Evolutionary conservation across 129 eudicot genomes (phyloP), one percentile per base, ranked within the genome.

Genomic region (Cynara cardunculus): DNA sequence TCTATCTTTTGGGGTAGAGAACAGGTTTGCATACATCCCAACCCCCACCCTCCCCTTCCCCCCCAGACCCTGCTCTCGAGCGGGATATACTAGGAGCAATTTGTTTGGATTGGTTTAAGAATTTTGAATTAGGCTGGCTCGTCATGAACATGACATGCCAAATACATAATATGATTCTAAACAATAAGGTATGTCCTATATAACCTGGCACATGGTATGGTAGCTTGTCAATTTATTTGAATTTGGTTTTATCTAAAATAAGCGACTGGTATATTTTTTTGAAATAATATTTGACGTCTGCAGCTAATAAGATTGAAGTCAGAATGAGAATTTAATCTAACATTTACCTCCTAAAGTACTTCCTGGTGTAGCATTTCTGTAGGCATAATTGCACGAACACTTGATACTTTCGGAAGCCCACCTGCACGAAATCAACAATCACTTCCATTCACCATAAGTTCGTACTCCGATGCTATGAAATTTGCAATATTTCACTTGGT

Each of bases 341-440:
- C 19, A 46, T 56, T 70, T 71, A 96, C 99, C 99, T 85, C 84
- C 92, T 69, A 96, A 85, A 74, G 96, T 89, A 88, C 84, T 91
- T 88, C 99, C 99, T 16, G 99, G 95, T 53, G 99, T 93, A 73
- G 99, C 99, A 83, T 96, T 96, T 87, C 90, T 88, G 84, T 96
- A 96, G 75, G 99, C 99, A 75, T 72, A 96, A 86, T 89, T 89
- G 90, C 99, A 96, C 0, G 99, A 88, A 79, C 75, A 82, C 56
- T 76, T 83, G 69, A 96, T 80, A 81, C 99, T 96, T 88, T 96
- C 99, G 28, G 99, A 88, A 76, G 99, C 99, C 87, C 92, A 96
- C 89, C 99, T 96, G 89, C 80, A 89, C 66, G 25, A 81, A 65
- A 76, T 27, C 73, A 53, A 35, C 62, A 69, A 66, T 46, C 64